Evolutionary conservation across 257 asterid genomes (phyloP).

Genomic region (Forsythia suspensa): DNA sequence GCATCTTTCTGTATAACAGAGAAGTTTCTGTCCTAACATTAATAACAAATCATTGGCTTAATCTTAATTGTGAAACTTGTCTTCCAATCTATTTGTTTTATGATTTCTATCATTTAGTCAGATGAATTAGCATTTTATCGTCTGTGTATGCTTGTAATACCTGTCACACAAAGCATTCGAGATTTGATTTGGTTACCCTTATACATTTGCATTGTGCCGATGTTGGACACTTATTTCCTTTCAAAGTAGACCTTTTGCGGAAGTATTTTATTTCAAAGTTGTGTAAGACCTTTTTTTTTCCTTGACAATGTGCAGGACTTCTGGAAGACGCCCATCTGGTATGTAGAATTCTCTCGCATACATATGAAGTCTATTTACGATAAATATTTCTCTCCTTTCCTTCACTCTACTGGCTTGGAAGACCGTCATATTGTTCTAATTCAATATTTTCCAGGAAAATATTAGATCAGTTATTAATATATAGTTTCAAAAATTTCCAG

Average conservation of each 20-base stretch:
- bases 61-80: no score
- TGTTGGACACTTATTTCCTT: not conserved
- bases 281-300: slow-evolving; percentile 17
- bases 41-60: no score
- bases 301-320: slow-evolving; percentile 49
- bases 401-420: not conserved
- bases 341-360: slow-evolving; percentile 18
- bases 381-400: not conserved
- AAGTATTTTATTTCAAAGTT: slow-evolving; percentile 1
- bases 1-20: no score
- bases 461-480: not conserved
- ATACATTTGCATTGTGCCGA: not conserved
- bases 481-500: slow-evolving; percentile 26
- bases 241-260: not conserved
- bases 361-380: not conserved
- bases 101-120: not conserved
- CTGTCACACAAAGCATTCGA: not conserved
- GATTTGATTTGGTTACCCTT: not conserved
- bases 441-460: not conserved
- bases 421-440: not conserved
- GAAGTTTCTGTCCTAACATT: no score
- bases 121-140: no score
- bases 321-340: slow-evolving; percentile 44
- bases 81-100: no score
- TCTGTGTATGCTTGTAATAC: no score